These are phyloP conservation scores for Trichoderma sp. DNA, from an alignment of 2,329 filamentous ascomycete species.

Conservation along the genomic window DNA sequence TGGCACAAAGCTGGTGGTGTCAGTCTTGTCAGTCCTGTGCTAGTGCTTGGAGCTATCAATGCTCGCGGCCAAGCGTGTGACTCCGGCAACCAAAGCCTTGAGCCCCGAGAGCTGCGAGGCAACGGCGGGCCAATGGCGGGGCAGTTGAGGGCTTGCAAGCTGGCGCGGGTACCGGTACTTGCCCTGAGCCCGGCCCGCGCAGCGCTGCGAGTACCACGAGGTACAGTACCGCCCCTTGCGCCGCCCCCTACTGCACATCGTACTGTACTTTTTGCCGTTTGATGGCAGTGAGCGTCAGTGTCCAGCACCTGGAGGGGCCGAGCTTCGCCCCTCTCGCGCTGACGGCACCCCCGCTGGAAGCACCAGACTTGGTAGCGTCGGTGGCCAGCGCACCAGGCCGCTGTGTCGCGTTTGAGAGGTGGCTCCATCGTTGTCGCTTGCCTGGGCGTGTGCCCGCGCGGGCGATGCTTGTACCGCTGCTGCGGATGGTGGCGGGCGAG, in stretches of 20 bases:
- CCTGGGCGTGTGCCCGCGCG: not conserved
- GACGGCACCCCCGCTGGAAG: conserved; percentile 26
- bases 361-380: conserved; percentile 25
- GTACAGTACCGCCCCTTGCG: conserved; percentile 13
- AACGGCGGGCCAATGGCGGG: conserved; percentile 11
- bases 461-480: not conserved
- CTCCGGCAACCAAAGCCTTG: conserved; percentile 17
- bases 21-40: not conserved
- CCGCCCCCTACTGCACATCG: not conserved
- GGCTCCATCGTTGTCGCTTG: conserved; percentile 1
- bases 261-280: too few relatives aligned
- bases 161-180: conserved; percentile 7
- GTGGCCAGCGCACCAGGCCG: conserved; percentile 21
- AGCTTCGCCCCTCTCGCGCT: conserved; percentile 22
- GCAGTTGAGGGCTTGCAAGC: conserved; percentile 1
- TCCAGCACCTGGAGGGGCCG: conserved; percentile 13
- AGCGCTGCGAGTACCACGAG: not conserved
- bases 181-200: not conserved
- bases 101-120: conserved; percentile 9
- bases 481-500: not conserved
- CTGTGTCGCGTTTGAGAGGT: conserved; percentile 16
- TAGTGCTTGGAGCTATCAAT: conserved; percentile 4
- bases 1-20: conserved; percentile 5
- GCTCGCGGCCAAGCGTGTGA: conserved; percentile 5
- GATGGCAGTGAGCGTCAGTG: not conserved